Evolutionary conservation across 768 basidiomycete genomes (phyloP).

Genomic region (Leccinellum albellum): DNA sequence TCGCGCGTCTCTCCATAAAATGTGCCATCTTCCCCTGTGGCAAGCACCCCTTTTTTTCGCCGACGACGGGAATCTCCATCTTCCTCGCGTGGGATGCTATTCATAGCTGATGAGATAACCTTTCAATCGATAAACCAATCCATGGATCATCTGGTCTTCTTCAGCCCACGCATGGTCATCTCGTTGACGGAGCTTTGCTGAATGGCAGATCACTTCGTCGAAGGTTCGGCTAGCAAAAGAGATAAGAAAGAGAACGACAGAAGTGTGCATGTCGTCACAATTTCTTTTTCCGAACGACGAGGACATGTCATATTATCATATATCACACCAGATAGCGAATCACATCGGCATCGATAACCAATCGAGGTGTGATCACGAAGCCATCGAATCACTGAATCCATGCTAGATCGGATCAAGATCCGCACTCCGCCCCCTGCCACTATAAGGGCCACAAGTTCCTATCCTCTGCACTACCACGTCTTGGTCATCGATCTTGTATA

Average conservation of each 20-base stretch:
- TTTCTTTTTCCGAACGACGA: constrained; percentile 8
- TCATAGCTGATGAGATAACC: constrained; percentile 21
- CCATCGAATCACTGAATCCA: constrained; percentile 1
- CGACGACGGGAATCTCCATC: constrained; percentile 7
- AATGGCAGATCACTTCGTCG: background rate
- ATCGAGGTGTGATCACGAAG: constrained; percentile 16
- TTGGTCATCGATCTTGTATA: constrained; percentile 26
- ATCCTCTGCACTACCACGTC: constrained; percentile 23
- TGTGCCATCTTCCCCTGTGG: background rate
- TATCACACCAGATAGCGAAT: constrained; percentile 16
- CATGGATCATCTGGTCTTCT: background rate
- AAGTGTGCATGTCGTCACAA: constrained; percentile 1
- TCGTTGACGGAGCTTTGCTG: background rate
- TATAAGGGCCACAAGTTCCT: constrained; percentile 36
- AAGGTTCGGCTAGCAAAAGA: background rate
- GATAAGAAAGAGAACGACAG: background rate
- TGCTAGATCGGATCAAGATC: constrained; percentile 68
- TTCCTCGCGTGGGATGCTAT: constrained; percentile 16
- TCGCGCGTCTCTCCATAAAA: constrained; percentile 7
- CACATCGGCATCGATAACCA: constrained; percentile 31
- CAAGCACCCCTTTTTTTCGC: constrained; percentile 1
- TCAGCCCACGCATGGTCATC: background rate
- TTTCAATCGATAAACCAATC: constrained; percentile 23
- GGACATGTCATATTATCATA: constrained; percentile 8
- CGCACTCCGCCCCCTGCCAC: constrained; percentile 54